Base-by-base conservation (phyloP, 495 filamentous ascomycete genomes). In the Viridothelium virens region DNA sequence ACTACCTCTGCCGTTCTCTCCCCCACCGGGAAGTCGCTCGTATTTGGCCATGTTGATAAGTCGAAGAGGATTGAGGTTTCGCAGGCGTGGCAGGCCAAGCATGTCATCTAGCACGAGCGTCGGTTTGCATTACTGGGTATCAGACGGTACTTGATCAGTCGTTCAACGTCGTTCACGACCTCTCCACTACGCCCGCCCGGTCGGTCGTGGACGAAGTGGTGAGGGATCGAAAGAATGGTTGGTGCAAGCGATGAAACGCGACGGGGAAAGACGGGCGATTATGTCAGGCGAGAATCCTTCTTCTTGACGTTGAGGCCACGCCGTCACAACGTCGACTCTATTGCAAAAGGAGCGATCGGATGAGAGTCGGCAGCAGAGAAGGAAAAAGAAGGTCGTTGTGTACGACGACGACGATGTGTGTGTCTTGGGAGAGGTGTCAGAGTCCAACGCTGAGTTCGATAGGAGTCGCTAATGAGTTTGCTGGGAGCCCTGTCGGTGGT, bases 21-120 rank as follows among this genome's bases (percentile, higher is more conserved):
- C 65, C 62, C 48, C 65, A 46, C 63, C 67, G 44, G 75, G 74
- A 53, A 77, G 67, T 53, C 71, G 74, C 63, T 76, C 73, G 68
- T 77, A 77, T 56, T 64, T 69, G 53, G 69, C 63, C 61, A 69
- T 67, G 16, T 69, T 69, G 18, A 68, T 65, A 16, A 70, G 11
- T 18, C 66, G 68, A 46, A 69, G 63, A 5, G 69, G 69, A 47
- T 71, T 69, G 38, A 71, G 66, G 37, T 67, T 65, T 36, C 65
- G 69, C 59, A 68, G 63, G 31, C 66, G 65, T 38, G 68, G 63
- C n/a, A 68, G n/a, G 7, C 36, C 37, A 38, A 44, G 65, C 67
- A 69, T 69, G 36, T 59, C 53, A 59, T 59, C 53, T 59, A 59
- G 53, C 18, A 59, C 25, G 31, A 14, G 7, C 31, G 31, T 6